phyloP scores from a whole-genome alignment of 768 basidiomycete genomes.

The Pisolithus tinctorius region DNA sequence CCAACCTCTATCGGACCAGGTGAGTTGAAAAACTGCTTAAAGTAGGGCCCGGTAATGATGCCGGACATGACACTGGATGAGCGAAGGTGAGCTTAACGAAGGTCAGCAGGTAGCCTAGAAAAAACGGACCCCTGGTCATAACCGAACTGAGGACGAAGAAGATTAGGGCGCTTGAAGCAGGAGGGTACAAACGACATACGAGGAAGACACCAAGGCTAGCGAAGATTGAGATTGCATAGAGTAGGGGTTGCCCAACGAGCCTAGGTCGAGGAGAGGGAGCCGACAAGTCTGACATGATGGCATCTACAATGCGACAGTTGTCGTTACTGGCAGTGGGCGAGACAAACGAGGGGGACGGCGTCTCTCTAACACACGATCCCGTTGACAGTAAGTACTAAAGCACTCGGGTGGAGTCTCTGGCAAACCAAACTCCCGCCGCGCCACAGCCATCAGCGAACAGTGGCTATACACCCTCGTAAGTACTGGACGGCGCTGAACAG shows the following conservation, averaged over 20 bases:
- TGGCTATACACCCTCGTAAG: too few species aligned
- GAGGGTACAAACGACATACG: constrained; percentile 36
- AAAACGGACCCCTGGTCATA: constrained; percentile 74
- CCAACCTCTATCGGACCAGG: constrained; percentile 72
- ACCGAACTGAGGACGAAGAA: constrained; percentile 48
- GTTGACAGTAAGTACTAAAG: neutral
- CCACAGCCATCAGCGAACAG: neutral
- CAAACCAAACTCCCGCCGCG: neutral
- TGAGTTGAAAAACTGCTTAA: constrained; percentile 73
- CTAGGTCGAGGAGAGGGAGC: constrained; percentile 31
- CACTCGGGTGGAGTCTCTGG: neutral
- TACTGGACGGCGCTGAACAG: too few species aligned
- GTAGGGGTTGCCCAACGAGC: constrained; percentile 72
- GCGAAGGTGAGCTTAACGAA: constrained; percentile 1
- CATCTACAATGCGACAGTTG: constrained; percentile 30
- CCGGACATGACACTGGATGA: constrained; percentile 75
- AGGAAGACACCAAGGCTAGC: constrained; percentile 83
- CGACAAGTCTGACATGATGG: constrained; percentile 42
- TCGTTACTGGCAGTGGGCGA: neutral
- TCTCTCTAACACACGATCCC: constrained; percentile 10
- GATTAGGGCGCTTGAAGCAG: constrained; percentile 2
- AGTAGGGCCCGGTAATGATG: constrained; percentile 83
- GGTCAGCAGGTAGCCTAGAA: neutral
- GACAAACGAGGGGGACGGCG: constrained; percentile 4
- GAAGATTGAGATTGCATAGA: constrained; percentile 76